Conservation (phyloP, 768 basidiomycete genomes). For the Lentinula raphanica region DNA sequence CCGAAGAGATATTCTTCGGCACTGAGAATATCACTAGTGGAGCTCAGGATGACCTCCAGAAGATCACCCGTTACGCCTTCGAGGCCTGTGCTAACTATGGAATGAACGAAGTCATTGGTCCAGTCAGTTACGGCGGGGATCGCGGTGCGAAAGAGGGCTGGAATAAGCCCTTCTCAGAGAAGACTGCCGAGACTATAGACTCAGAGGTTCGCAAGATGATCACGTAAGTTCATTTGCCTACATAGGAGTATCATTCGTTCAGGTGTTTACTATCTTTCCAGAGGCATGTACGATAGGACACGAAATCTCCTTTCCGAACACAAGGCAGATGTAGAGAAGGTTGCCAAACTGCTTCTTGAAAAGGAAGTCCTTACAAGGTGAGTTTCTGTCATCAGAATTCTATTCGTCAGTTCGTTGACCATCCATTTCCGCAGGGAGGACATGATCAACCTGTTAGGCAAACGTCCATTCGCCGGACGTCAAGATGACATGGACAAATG, state of each 20-base stretch:
- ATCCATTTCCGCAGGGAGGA: conserved; percentile 54
- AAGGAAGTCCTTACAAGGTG: conserved; percentile 95
- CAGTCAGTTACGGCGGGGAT: conserved; percentile 92
- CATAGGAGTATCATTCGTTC: too few species aligned
- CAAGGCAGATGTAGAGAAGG: conserved; percentile 86
- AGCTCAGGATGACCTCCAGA: conserved; percentile 96
- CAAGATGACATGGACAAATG: conserved; percentile 96
- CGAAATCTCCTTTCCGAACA: conserved; percentile 75
- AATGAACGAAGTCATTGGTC: conserved; percentile 93
- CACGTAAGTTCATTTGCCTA: conserved; percentile 34
- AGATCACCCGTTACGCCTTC: conserved; percentile 97
- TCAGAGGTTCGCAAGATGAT: conserved; percentile 94
- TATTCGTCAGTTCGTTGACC: conserved; percentile 5
- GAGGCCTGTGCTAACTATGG: conserved; percentile 95
- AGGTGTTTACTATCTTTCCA: too few species aligned
- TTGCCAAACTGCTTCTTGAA: conserved; percentile 83
- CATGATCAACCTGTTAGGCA: conserved; percentile 79
- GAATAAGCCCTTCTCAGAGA: conserved; percentile 98
- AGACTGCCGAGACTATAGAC: conserved; percentile 93
- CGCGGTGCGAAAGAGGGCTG: conserved; percentile 80
- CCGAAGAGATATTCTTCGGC: conserved; percentile 98
- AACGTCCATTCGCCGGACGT: conserved; percentile 72
- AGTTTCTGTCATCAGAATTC: conserved; percentile 15
- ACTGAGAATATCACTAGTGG: conserved; percentile 90
- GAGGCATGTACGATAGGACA: conserved; percentile 79